Evolutionary conservation across 441 rosid species (phyloP), one percentile per base, ranked within the genome.

Genomic region (Brassica balearica): DNA sequence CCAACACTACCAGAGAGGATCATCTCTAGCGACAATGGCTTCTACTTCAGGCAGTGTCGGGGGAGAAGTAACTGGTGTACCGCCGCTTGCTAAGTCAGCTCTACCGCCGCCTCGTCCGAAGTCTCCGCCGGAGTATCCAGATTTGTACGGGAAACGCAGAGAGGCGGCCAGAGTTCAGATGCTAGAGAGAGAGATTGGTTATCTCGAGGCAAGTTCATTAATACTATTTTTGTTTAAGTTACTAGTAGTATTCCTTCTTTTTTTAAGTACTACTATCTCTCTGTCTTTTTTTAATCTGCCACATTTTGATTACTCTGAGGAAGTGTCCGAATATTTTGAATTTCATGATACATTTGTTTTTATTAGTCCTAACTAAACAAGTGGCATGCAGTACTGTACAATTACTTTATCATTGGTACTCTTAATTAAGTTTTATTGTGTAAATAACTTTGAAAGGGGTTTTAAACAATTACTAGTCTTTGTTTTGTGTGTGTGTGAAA

Each of bases 111-210:
- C 98, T n/a, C 74, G 85, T 53, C 98, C 97, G 0, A 90, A 87
- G 84, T 91, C 95, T 63, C 98, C 94, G 64, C 98, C 97, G 72
- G 83, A 82, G 77, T 93, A 89, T 82, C 98, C 98, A 23, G 94
- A 94, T 83, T 89, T 91, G 87, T 92, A 89, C 69, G 95, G 98
- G 17, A 91, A 86, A 79, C 89, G 97, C 29, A 84, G 91, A 80
- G 91, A 85, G 78, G 84, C 84, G 78, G 90, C 92, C 9, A 90
- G 86, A 83, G 94, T 92, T 43, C 92, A 86, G 85, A 86, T 89
- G 89, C 90, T 94, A 56, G 94, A 92, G 86, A 86, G 95, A 79
- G 96, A 94, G 77, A 91, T 90, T 77, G 85, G 92, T 73, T 85
- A 86, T 73, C 93, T 92, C 76, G 88, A 92, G 97, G 98, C 88